These are phyloP conservation scores for Pueraria montana DNA, from an alignment of 306 rosid species.

Conservation along the genomic window DNA sequence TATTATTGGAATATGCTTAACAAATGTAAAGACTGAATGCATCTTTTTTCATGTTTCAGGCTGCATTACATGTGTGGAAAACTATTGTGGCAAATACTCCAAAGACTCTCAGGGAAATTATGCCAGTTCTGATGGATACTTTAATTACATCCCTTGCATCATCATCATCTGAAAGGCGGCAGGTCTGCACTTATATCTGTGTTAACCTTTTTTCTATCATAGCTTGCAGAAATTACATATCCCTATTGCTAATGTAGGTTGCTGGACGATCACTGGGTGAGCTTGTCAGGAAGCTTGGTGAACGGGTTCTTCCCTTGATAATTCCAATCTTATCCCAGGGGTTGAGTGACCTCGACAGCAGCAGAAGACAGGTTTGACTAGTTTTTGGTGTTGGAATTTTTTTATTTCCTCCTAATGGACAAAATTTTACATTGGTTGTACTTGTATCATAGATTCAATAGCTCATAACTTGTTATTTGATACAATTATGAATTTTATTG, in stretches of 20 bases:
- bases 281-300: conserved; percentile 99
- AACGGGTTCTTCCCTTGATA: conserved; percentile 92
- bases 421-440: not conserved
- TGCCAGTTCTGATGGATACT: conserved; percentile 97
- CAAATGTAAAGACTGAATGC: conserved; percentile 8
- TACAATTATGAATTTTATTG: conserved; percentile 32
- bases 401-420: not conserved
- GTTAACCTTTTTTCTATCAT: conserved; percentile 27
- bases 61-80: conserved; percentile 99
- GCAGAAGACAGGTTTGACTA: conserved; percentile 89
- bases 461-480: conserved; percentile 37
- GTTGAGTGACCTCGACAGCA: conserved; percentile 69
- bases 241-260: conserved; percentile 64
- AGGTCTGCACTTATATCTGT: conserved; percentile 59
- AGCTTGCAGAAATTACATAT: conserved; percentile 14
- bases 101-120: conserved; percentile 92
- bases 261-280: conserved; percentile 98
- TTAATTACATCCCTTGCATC: conserved; percentile 97
- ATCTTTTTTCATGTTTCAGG: conserved; percentile 56
- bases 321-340: conserved; percentile 96
- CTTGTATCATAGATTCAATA: not conserved
- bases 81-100: conserved; percentile 98
- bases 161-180: conserved; percentile 92
- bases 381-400: conserved; percentile 14
- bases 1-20: not conserved